A percentile compares a stretch with the other conserved stretches of the same genome.
Conservation (phyloP, 2,329 filamentous ascomycete genomes). For the Fusarium sterilihyphosum region DNA sequence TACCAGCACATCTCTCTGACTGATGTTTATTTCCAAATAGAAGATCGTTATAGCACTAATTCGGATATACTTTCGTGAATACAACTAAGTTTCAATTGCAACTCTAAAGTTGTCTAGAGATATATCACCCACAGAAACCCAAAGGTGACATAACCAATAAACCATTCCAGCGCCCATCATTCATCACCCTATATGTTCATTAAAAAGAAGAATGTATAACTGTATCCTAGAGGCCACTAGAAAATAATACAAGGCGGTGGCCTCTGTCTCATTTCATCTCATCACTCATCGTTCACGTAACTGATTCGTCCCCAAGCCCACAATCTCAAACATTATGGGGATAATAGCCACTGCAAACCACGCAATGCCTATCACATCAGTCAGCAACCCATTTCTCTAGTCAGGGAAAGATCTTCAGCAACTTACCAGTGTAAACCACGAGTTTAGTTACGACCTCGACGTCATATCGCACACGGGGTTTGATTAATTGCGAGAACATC, state of each 20-base stretch:
- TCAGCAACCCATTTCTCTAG: background rate
- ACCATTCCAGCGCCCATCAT: constrained; percentile 31
- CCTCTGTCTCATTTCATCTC: constrained; percentile 19
- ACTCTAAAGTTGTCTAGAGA: constrained; percentile 15
- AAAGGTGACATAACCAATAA: constrained; percentile 10
- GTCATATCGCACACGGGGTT: constrained; percentile 92
- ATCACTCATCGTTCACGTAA: constrained; percentile 35
- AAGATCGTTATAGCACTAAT: background rate
- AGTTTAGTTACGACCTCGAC: constrained; percentile 99
- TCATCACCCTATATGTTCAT: constrained; percentile 39
- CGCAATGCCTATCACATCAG: constrained; percentile 71
- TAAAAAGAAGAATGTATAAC: constrained; percentile 33
- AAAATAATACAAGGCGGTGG: constrained; percentile 7
- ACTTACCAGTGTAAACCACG: constrained; percentile 87
- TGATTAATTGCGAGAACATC: constrained; percentile 85
- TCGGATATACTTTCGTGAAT: no score
- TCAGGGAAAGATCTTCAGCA: background rate
- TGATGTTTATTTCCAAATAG: background rate
- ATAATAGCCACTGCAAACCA: constrained; percentile 82
- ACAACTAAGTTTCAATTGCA: constrained; percentile 7
- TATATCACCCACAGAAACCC: constrained; percentile 6
- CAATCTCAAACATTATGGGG: constrained; percentile 75
- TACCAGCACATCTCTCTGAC: no score
- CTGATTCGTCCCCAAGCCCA: constrained; percentile 61
- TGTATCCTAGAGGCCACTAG: constrained; percentile 9